A percentile compares a stretch with the other conserved stretches of the same genome.
phyloP scores from a whole-genome alignment of 495 filamentous ascomycete species.

The Aspergillus biplanus region DNA sequence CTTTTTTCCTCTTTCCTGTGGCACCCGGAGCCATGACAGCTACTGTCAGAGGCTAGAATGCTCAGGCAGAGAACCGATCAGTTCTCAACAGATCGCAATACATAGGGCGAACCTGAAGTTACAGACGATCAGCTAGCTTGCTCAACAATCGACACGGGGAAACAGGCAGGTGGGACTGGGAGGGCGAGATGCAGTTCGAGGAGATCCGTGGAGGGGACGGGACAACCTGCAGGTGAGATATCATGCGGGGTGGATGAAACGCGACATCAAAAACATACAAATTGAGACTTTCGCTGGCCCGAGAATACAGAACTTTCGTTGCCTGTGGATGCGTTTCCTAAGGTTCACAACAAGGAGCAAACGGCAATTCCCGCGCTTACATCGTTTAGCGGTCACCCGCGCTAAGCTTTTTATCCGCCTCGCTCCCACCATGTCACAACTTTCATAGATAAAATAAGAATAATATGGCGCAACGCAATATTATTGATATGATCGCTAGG shows the following conservation, averaged over 20 bases:
- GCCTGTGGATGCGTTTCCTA: neutral
- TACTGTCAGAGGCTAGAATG: constrained; percentile 28
- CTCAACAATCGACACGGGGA: neutral
- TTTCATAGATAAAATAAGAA: neutral
- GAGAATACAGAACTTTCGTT: constrained; percentile 6
- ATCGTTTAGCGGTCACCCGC: constrained; percentile 6
- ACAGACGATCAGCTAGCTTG: constrained; percentile 22
- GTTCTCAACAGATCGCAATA: constrained; percentile 40
- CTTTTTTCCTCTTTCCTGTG: constrained; percentile 62
- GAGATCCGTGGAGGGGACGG: neutral
- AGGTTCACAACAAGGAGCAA: constrained; percentile 8
- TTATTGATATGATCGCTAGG: constrained; percentile 26
- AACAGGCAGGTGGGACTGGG: neutral
- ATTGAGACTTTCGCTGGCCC: constrained; percentile 10
- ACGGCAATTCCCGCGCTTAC: constrained; percentile 17
- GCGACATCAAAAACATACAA: constrained; percentile 11
- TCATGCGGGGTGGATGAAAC: constrained; percentile 20
- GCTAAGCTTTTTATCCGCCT: constrained; percentile 7
- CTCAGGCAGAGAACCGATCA: constrained; percentile 35
- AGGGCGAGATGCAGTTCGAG: neutral
- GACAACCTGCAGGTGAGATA: constrained; percentile 25
- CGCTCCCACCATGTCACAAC: neutral
- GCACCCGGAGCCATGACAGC: constrained; percentile 55
- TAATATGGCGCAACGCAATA: neutral
- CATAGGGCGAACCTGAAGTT: constrained; percentile 41